Percentiles rank a stretch among this genome's conserved stretches.
phyloP scores from a whole-genome alignment of 257 asterid species.

The Scutellaria barbata region DNA sequence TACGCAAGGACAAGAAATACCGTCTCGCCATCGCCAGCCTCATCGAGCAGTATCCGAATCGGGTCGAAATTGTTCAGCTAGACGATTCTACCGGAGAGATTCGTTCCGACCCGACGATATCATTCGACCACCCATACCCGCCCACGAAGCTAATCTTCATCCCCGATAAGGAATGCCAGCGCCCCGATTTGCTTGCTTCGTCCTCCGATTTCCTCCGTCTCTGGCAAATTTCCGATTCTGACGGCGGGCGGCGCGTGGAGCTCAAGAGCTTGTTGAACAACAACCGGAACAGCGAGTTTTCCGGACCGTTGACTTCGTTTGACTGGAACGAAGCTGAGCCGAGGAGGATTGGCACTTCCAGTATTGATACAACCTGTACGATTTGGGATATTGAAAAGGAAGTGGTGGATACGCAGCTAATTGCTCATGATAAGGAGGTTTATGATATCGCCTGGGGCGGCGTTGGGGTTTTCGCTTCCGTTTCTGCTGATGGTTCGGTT shows the following conservation, averaged over 20 bases:
- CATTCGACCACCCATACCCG: constrained; percentile 96
- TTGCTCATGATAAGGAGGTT: constrained; percentile 99
- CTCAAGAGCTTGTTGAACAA: constrained; percentile 67
- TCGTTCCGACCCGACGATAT: constrained; percentile 73
- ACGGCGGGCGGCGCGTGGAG: constrained; percentile 63
- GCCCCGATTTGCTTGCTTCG: constrained; percentile 89
- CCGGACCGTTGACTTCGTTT: constrained; percentile 88
- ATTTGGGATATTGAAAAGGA: constrained; percentile 98
- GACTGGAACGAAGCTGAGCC: constrained; percentile 99
- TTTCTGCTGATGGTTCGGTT: constrained; percentile 94
- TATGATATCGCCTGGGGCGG: constrained; percentile 99
- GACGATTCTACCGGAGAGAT: constrained; percentile 88
- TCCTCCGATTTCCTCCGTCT: constrained; percentile 89
- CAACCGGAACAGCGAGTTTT: constrained; percentile 86
- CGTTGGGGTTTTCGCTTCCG: constrained; percentile 94
- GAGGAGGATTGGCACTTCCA: constrained; percentile 87
- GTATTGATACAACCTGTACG: constrained; percentile 93
- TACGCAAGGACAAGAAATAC: constrained; percentile 86
- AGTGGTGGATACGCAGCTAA: constrained; percentile 91
- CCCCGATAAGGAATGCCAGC: constrained; percentile 93
- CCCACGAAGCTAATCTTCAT: constrained; percentile 86
- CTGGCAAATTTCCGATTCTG: constrained; percentile 74
- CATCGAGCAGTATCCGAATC: constrained; percentile 81
- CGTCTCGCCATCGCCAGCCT: constrained; percentile 89
- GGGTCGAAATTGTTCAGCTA: constrained; percentile 86